phyloP scores from a whole-genome alignment of 495 filamentous ascomycete species.

The Lophium mytilinum region DNA sequence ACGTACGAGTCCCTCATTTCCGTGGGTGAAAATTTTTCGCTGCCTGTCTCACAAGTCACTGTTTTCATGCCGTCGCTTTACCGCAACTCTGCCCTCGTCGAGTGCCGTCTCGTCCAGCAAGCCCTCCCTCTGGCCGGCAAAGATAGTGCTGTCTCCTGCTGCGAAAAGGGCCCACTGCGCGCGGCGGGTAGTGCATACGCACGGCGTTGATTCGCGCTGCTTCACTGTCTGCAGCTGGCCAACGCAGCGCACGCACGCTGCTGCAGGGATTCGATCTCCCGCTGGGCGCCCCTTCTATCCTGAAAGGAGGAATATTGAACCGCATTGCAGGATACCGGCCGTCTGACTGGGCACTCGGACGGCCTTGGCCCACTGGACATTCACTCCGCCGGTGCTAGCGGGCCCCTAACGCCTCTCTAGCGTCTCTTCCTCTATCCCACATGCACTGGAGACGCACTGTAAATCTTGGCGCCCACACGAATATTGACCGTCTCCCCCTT shows the following conservation, averaged over 20 bases:
- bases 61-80: slow-evolving; percentile 20
- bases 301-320: slow-evolving; percentile 10
- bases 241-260: slow-evolving; percentile 15
- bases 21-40: slow-evolving; percentile 24
- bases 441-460: slow-evolving; percentile 9
- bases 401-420: slow-evolving; percentile 3
- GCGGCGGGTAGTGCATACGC: slow-evolving; percentile 7
- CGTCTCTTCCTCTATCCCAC: slow-evolving; percentile 10
- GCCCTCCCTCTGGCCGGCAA: no score
- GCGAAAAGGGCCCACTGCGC: slow-evolving; percentile 10
- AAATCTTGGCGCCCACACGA: slow-evolving; percentile 22
- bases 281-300: slow-evolving; percentile 5
- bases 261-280: slow-evolving; percentile 12
- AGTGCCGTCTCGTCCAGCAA: not conserved
- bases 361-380: slow-evolving; percentile 10
- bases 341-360: slow-evolving; percentile 21
- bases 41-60: slow-evolving; percentile 22
- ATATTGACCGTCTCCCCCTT: slow-evolving; percentile 13
- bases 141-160: not conserved
- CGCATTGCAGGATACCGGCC: not conserved
- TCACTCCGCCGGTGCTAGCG: no score
- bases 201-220: slow-evolving; percentile 17
- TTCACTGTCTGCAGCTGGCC: slow-evolving; percentile 2
- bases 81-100: slow-evolving; percentile 15
- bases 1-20: slow-evolving; percentile 17